phyloP scores from a whole-genome alignment of 257 asterid genomes.

The Cordia subcordata region DNA sequence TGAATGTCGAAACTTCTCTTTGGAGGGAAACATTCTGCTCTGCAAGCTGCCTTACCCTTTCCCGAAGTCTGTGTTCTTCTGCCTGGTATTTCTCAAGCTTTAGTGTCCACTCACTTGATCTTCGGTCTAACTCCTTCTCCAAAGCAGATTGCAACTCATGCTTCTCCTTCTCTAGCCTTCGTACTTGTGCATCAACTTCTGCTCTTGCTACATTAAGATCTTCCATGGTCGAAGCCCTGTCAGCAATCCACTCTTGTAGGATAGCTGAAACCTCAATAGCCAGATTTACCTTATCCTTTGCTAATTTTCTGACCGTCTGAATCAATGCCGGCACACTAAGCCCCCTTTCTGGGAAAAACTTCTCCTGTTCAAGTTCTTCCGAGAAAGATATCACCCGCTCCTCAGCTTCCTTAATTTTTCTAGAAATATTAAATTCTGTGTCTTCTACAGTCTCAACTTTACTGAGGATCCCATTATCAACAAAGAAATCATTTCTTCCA shows the following conservation, averaged over 20 bases:
- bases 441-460: slow-evolving; percentile 28
- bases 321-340: slow-evolving; percentile 50
- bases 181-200: slow-evolving; percentile 44
- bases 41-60: slow-evolving; percentile 89
- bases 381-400: slow-evolving; percentile 59
- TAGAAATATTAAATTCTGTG: slow-evolving; percentile 45
- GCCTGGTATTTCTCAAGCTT: slow-evolving; percentile 83
- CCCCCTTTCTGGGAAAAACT: slow-evolving; percentile 48
- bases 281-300: slow-evolving; percentile 68
- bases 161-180: slow-evolving; percentile 78
- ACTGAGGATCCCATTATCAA: slow-evolving; percentile 30
- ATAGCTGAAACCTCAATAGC: slow-evolving; percentile 62
- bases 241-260: slow-evolving; percentile 70
- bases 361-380: slow-evolving; percentile 60
- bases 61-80: slow-evolving; percentile 94
- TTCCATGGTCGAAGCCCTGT: slow-evolving; percentile 63
- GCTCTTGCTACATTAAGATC: slow-evolving; percentile 40
- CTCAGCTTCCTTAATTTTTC: slow-evolving; percentile 68
- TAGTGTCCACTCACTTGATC: slow-evolving; percentile 83
- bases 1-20: slow-evolving; percentile 69
- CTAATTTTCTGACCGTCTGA: slow-evolving; percentile 54
- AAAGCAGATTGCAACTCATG: slow-evolving; percentile 64
- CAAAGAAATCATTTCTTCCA: slow-evolving; percentile 34
- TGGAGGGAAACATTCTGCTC: slow-evolving; percentile 94
- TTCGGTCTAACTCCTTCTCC: slow-evolving; percentile 88